Evolutionary conservation across 2,329 filamentous ascomycete genomes (phyloP), one percentile per base, ranked within the genome.

Genomic region (Gnomoniopsis smithogilvyi): DNA sequence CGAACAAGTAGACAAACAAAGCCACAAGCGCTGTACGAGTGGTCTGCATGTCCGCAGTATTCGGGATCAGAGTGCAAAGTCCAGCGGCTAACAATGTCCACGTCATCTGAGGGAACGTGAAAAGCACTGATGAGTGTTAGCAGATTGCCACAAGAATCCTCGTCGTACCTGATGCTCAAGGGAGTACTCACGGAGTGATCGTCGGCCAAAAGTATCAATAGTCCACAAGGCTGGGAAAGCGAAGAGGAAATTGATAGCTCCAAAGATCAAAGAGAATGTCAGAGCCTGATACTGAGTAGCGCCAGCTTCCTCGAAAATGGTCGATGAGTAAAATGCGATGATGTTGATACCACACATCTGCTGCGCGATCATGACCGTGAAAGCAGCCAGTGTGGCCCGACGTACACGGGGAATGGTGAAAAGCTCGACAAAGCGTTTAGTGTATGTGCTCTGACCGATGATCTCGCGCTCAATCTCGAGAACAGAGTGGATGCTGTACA

Each of bases 351-450:
- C 57, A 17, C 43, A 54, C 30, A 59, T 48, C 22, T 59, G 57
- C 71, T 90, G 87, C 1, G 85, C 85, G 66, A 89, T 86, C 91
- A 96, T 95, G 64, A 94, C 89, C 1, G 85, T 84, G 64, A 87
- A 89, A 0, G 90, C 88, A 4, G 91, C 91, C 38, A 90, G 78
- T 2, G 87, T 92, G 3, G 92, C 91, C 47, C 88, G 82, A 15
- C 87, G 82, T 11, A 89, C 77, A 51, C 89, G 83, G 2, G 88
- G 86, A 59, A 91, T 80, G 12, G 85, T 89, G 67, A 91, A 88
- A 1, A 88, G 75, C 68, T 91, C 81, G 22, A 78, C 59, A 47
- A 84, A 80, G 17, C 84, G 80, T 10, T 75, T 80, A 43, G 80
- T 43, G 62, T 80, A 81, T 62, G 76, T 81, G 49, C 73, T 76